Base-by-base conservation (phyloP, 306 rosid species). In the Neltuma alba region DNA sequence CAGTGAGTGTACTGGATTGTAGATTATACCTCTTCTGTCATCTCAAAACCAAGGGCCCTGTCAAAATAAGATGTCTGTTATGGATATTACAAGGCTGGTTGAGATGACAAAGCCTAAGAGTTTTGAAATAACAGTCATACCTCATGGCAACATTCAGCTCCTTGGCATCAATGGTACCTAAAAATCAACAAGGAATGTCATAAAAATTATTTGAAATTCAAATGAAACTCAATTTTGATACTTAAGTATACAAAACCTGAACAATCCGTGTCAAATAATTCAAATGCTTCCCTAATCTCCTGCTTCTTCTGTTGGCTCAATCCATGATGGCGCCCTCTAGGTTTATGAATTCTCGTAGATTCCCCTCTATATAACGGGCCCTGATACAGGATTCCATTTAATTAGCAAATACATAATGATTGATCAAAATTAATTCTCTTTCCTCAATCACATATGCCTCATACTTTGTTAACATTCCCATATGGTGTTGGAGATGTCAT, bases 251-350 rank as follows among this genome's bases (percentile, higher is more conserved):
- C n/a, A 13, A 58, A 27, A 60, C 66, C 37, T 60, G 37, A 60
- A 10, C 37, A n/a, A 60, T 60, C 66, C 10, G 37, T 60, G 37
- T 60, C 66, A 60, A 60, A 60, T 28, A 60, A 28, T 13, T 60
- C 66, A 60, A 60, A 60, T 28, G 66, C 65, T 60, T 60, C 66
- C 36, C 34, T 60, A 14, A 60, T 60, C 66, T 60, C 66, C 66
- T 60, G 66, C 66, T 14, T 60, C 37, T 60, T 60, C 66, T 60
- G 66, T 60, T 28, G 34, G 4, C n/a, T 28, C 37, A 60, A 28
- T 28, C 66, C 37, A 28, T 58, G 65, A 28, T 60, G 66, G 37
- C 37, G 66, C 30, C 66, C 66, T 13, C 5, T 60, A 11, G 34
- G 37, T 28, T 60, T 60, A 28, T 28, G 2, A 60, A 5, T 4